Evolutionary conservation across 257 asterid genomes (phyloP).

Genomic region (Solanum chilense): DNA sequence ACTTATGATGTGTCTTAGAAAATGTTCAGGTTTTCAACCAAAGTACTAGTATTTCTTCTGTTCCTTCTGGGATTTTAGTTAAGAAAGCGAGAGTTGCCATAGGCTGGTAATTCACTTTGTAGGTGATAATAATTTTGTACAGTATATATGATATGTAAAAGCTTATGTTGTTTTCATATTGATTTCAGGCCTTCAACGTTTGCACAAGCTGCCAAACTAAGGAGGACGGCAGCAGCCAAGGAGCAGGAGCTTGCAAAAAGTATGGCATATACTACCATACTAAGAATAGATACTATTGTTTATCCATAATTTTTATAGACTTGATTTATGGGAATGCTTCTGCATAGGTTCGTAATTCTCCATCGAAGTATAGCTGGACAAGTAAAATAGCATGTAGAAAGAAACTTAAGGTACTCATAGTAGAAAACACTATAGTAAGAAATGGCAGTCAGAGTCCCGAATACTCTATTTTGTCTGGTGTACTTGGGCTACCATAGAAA

Average conservation of each 20-base stretch:
- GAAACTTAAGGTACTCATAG: background rate
- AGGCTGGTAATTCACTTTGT: background rate
- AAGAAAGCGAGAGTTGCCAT: background rate
- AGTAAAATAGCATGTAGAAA: background rate
- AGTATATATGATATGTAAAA: background rate
- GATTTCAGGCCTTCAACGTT: slow-evolving; percentile 88
- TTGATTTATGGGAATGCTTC: background rate
- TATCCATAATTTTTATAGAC: background rate
- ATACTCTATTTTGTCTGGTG: background rate
- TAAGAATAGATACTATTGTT: background rate
- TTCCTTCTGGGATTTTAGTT: background rate
- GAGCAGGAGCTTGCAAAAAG: slow-evolving; percentile 84
- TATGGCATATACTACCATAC: slow-evolving; percentile 4
- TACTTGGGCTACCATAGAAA: background rate
- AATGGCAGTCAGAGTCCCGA: background rate
- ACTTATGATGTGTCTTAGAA: background rate
- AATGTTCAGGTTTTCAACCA: background rate
- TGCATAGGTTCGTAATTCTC: background rate
- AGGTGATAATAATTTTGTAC: background rate
- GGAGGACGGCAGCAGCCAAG: slow-evolving; percentile 81
- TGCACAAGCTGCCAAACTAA: slow-evolving; percentile 94
- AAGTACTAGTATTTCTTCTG: background rate
- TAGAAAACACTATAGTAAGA: background rate
- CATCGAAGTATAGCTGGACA: background rate
- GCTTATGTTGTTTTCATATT: background rate